Evolutionary conservation across 805 yeast genomes (phyloP), one percentile per base, ranked within the genome.

Genomic region (Saccharomyces eubayanus): DNA sequence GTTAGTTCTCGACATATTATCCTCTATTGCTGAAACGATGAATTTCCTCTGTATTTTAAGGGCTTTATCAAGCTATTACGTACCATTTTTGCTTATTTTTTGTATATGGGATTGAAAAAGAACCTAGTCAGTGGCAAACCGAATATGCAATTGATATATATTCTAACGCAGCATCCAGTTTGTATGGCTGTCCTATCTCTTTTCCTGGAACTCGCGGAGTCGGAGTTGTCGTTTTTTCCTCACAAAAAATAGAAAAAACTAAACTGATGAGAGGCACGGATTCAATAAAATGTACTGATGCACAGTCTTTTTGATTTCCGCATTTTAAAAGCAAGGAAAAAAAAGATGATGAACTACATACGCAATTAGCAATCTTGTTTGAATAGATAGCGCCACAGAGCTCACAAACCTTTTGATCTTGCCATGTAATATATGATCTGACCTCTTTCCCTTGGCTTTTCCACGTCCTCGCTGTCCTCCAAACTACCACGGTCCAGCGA

Each of bases 401-500:
- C 45, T 52, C 46, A 61, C 55, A 55, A 58, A 53, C 54, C 65
- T 64, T 62, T 67, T 52, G 63, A 66, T 51, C 69, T 59, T 30
- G 67, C 62, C 56, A 86, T 77, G 63, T 80, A 84, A 64, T 83
- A 87, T 8, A 83, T 74, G 24, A 87, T 77, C 60, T 84, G 87
- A 27, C 85, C 84, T 28, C 79, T 80, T 49, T 82, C 83, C 30
- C 78, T 76, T 6, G 58, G 55, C 28, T 51, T 48, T 20, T 60
- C 65, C 3, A 50, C 36, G 5, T 54, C 58, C 5, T 61, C 57
- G 5, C 50, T 45, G 31, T 54, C 58, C 24, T 61, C 67, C 10
- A 53, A 31, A 45, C 46, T 55, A 1, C 66, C 69, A 51, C 83
- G 83, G 54, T 85, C 89, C 31, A 87, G 66, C 54, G 79, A 74